phyloP scores from a whole-genome alignment of 306 rosid species.

The Arachis hypogaea region DNA sequence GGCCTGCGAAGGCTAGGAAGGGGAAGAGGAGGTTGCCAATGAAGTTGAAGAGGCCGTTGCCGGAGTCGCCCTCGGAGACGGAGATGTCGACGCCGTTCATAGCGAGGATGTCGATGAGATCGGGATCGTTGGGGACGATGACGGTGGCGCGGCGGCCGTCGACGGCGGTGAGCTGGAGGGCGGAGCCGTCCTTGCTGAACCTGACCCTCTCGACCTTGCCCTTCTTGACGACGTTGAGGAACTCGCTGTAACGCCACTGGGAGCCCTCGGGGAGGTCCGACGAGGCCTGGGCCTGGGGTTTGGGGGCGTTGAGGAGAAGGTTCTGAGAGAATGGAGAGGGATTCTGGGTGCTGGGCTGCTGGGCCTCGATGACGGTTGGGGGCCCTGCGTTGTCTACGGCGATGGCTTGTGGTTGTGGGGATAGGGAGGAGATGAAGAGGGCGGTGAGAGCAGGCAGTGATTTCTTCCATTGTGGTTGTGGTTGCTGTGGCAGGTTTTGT shows the following conservation, averaged over 20 bases:
- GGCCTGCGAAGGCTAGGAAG: slow-evolving; percentile 83
- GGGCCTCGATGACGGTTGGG: slow-evolving; percentile 58
- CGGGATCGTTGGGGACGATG: slow-evolving; percentile 91
- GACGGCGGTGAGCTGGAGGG: slow-evolving; percentile 81
- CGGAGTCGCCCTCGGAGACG: slow-evolving; percentile 83
- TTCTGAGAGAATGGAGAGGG: slow-evolving; percentile 73
- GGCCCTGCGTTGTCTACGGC: slow-evolving; percentile 57
- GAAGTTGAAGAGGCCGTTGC: slow-evolving; percentile 71
- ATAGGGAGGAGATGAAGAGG: slow-evolving; percentile 62
- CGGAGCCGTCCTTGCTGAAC: slow-evolving; percentile 91
- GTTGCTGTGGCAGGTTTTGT: slow-evolving; percentile 21
- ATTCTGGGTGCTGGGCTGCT: slow-evolving; percentile 43
- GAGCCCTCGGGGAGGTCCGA: slow-evolving; percentile 88
- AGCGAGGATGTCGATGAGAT: slow-evolving; percentile 90
- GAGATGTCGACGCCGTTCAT: slow-evolving; percentile 97
- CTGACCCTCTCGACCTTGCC: slow-evolving; percentile 93
- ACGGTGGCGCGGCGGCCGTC: slow-evolving; percentile 94
- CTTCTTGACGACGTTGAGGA: slow-evolving; percentile 87
- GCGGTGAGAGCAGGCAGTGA: slow-evolving; percentile 65
- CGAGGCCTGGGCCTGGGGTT: slow-evolving; percentile 61
- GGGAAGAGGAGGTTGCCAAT: slow-evolving; percentile 87
- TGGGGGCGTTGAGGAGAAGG: slow-evolving; percentile 73
- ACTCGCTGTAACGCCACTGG: slow-evolving; percentile 98
- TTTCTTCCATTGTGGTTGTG: slow-evolving; percentile 42
- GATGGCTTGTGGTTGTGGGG: slow-evolving; percentile 53